Conservation (phyloP, 192 early-diverging fungal genomes). For the Coemansia sp. region DNA sequence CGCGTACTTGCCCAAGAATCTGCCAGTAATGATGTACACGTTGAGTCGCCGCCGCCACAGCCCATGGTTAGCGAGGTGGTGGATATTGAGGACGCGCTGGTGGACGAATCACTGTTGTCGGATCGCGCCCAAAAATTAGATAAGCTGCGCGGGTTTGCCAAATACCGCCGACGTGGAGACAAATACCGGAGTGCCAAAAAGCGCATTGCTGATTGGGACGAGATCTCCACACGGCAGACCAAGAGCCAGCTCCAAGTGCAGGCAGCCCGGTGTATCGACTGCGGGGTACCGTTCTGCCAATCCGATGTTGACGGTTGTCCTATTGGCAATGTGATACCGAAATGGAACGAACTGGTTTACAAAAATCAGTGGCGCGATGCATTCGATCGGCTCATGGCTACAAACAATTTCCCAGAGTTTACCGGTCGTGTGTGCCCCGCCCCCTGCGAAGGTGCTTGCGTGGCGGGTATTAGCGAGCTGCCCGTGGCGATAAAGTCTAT, state of each 20-base stretch:
- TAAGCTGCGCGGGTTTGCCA: slow-evolving; percentile 93
- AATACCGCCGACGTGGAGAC: slow-evolving; percentile 88
- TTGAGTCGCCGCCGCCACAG: slow-evolving; percentile 15
- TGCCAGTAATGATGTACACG: neutral
- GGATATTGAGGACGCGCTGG: slow-evolving; percentile 87
- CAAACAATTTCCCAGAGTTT: slow-evolving; percentile 99
- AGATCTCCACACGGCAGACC: slow-evolving; percentile 88
- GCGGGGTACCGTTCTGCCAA: slow-evolving; percentile 99
- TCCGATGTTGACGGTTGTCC: slow-evolving; percentile 92
- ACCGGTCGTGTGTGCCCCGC: slow-evolving; percentile 98
- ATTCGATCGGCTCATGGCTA: slow-evolving; percentile 87
- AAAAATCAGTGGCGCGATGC: slow-evolving; percentile 96
- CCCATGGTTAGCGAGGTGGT: slow-evolving; percentile 64
- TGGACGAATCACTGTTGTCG: slow-evolving; percentile 73
- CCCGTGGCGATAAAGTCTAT: slow-evolving; percentile 97
- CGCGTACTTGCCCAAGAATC: slow-evolving; percentile 67
- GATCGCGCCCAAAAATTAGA: slow-evolving; percentile 74
- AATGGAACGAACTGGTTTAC: slow-evolving; percentile 98
- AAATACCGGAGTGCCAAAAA: slow-evolving; percentile 79
- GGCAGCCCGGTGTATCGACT: slow-evolving; percentile 96
- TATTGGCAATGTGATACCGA: slow-evolving; percentile 98
- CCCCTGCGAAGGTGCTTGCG: slow-evolving; percentile 96
- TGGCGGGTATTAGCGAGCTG: slow-evolving; percentile 89
- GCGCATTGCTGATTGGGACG: slow-evolving; percentile 88
- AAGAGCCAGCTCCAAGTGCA: slow-evolving; percentile 82